Evolutionary conservation across 345 rosid species (phyloP).

Genomic region (Aquilaria sinensis): DNA sequence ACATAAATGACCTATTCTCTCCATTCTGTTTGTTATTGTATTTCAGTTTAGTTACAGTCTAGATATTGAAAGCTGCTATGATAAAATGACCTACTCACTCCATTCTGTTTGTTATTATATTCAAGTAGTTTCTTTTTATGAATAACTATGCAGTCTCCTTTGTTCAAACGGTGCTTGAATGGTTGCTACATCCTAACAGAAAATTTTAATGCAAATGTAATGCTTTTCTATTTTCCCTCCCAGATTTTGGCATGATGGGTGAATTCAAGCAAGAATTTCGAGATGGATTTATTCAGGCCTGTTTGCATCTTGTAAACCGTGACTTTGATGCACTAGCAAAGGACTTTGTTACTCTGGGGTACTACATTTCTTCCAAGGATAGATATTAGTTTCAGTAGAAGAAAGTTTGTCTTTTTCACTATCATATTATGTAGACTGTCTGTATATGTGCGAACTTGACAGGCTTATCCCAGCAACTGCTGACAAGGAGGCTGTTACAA

Average conservation of each 20-base stretch:
- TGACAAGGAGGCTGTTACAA: conserved; percentile 70
- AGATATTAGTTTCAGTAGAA: conserved; percentile 12
- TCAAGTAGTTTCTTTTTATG: too few species aligned
- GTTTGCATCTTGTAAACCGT: conserved; percentile 95
- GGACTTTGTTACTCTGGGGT: conserved; percentile 96
- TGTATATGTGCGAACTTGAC: conserved; percentile 10
- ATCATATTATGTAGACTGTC: neutral
- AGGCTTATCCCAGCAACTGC: conserved; percentile 94
- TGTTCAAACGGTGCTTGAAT: neutral
- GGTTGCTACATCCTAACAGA: conserved; percentile 6
- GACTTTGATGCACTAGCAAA: conserved; percentile 79
- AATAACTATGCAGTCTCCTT: too few species aligned
- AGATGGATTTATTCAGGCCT: conserved; percentile 89
- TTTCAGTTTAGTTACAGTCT: too few species aligned
- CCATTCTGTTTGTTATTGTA: too few species aligned
- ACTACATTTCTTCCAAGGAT: conserved; percentile 22
- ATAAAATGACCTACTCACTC: too few species aligned
- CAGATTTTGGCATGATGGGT: conserved; percentile 99
- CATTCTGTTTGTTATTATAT: too few species aligned
- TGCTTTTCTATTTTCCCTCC: conserved; percentile 21
- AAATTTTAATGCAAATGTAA: conserved; percentile 20
- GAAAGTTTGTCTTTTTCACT: neutral
- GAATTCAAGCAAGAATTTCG: conserved; percentile 90
- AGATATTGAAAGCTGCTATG: too few species aligned
- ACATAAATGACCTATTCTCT: too few species aligned